These are phyloP conservation scores for Chrysanthemum makinoi DNA, from an alignment of 129 eudicot genomes.

Conservation along the genomic window DNA sequence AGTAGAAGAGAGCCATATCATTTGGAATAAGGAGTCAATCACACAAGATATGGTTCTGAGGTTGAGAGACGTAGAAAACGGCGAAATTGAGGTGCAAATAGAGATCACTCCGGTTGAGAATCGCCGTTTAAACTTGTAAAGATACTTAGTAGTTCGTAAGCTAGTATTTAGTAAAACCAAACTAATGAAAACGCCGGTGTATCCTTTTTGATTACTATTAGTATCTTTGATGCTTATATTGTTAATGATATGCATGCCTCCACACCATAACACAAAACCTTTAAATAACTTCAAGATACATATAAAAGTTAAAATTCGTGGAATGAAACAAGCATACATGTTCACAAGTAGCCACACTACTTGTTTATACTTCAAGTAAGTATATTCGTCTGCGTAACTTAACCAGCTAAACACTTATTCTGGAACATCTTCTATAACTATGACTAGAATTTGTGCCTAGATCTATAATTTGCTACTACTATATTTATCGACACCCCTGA, in stretches of 20 bases:
- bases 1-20: constrained; percentile 60
- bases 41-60: constrained; percentile 72
- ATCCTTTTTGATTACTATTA: neutral
- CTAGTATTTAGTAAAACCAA: neutral
- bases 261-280: neutral
- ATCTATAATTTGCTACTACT: constrained; percentile 6
- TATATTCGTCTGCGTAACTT: neutral
- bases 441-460: no score
- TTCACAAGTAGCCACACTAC: neutral
- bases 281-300: neutral
- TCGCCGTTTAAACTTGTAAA: constrained; percentile 24
- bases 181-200: neutral
- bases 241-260: no score
- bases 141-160: neutral
- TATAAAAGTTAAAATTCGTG: neutral
- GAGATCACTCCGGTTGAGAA: constrained; percentile 37
- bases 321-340: constrained; percentile 1
- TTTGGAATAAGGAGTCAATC: constrained; percentile 65
- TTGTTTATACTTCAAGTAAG: no score
- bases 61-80: constrained; percentile 59
- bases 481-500: constrained; percentile 44
- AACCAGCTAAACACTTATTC: neutral
- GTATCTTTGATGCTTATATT: neutral
- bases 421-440: no score
- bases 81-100: constrained; percentile 66